phyloP scores from a whole-genome alignment of 192 early-diverging fungal genomes.

The Rhizophlyctis rosea region DNA sequence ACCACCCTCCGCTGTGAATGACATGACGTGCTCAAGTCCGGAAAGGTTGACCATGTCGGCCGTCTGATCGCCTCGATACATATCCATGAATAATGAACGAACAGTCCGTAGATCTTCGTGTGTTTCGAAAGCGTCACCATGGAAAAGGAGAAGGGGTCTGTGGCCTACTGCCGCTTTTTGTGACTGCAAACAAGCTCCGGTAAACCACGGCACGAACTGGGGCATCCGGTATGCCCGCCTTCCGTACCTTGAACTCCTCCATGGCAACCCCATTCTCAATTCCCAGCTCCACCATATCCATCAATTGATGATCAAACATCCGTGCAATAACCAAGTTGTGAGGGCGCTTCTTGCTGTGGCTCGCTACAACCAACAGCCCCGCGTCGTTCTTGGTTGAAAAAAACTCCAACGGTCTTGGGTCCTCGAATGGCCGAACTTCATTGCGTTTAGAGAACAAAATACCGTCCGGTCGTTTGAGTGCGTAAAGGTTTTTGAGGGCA shows the following conservation, averaged over 20 bases:
- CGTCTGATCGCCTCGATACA: conserved; percentile 75
- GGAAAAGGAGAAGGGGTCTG: conserved; percentile 86
- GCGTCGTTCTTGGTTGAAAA: conserved; percentile 96
- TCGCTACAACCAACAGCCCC: conserved; percentile 84
- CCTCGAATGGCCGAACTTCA: conserved; percentile 94
- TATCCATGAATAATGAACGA: conserved; percentile 83
- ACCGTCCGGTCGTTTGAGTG: conserved; percentile 85
- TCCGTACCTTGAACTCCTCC: conserved; percentile 62
- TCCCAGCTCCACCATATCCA: conserved; percentile 95
- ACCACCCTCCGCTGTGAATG: conserved; percentile 63
- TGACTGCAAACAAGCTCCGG: background rate
- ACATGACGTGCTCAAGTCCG: conserved; percentile 88
- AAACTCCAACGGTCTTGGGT: conserved; percentile 86
- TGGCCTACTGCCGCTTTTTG: conserved; percentile 72
- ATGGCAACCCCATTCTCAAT: conserved; percentile 69
- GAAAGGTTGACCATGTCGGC: conserved; percentile 74
- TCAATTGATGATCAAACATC: conserved; percentile 88
- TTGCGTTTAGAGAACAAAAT: conserved; percentile 92
- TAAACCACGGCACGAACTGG: background rate
- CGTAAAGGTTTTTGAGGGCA: conserved; percentile 85
- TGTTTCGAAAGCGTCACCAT: conserved; percentile 81
- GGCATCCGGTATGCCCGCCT: background rate
- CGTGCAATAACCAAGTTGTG: conserved; percentile 88
- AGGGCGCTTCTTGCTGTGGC: conserved; percentile 94
- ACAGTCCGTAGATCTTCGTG: conserved; percentile 67